These are phyloP conservation scores for Letharia columbiana DNA, from an alignment of 495 filamentous ascomycete species.

Conservation along the genomic window DNA sequence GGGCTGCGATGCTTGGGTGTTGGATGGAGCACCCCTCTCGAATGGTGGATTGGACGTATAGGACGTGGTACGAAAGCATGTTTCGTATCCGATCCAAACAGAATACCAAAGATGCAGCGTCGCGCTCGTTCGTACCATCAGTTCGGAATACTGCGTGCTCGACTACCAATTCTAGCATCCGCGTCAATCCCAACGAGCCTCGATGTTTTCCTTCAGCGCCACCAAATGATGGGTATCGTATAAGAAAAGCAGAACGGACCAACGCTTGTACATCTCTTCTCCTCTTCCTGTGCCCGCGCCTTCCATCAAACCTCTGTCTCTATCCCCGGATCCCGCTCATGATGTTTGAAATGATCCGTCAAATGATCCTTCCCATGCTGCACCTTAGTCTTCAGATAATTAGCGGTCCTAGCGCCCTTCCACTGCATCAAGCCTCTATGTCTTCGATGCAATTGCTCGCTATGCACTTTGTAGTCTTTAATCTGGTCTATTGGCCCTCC, in stretches of 20 bases:
- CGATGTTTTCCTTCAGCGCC: not conserved
- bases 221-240: conserved; percentile 3
- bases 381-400: conserved; percentile 34
- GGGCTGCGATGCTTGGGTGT: not conserved
- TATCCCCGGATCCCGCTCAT: conserved; percentile 33
- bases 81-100: not conserved
- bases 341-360: conserved; percentile 31
- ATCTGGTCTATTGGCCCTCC: conserved; percentile 30
- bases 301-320: conserved; percentile 36
- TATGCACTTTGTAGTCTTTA: conserved; percentile 36
- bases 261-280: not conserved
- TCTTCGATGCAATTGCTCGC: conserved; percentile 34
- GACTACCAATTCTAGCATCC: not conserved
- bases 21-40: not conserved
- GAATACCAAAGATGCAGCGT: not conserved
- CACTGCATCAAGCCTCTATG: conserved; percentile 42
- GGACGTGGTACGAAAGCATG: not conserved
- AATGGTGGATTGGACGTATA: not conserved
- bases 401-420: conserved; percentile 36
- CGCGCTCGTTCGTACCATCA: not conserved
- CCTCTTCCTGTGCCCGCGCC: not conserved
- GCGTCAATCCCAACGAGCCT: not conserved
- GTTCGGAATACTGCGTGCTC: not conserved
- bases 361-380: conserved; percentile 31
- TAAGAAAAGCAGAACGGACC: conserved; percentile 1